Conservation (phyloP, 1,139 yeast species). For the Taphrina deformans region DNA sequence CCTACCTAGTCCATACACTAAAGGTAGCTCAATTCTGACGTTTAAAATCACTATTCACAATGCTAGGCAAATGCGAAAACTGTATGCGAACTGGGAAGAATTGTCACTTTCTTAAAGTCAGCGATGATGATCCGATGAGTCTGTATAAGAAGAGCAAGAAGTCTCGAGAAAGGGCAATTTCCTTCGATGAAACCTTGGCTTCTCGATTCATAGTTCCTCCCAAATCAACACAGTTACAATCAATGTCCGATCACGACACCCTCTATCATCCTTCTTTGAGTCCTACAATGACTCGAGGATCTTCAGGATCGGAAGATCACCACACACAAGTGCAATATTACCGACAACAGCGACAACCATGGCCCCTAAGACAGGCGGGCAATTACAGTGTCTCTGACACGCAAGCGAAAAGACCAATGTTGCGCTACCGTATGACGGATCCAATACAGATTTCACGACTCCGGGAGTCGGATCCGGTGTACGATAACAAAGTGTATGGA, state of each 20-base stretch:
- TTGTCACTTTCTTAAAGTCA: constrained; percentile 29
- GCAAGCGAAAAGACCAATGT: background rate
- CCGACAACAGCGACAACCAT: background rate
- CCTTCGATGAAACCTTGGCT: background rate
- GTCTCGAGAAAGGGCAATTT: background rate
- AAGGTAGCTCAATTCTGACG: too few species aligned
- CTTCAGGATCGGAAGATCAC: background rate
- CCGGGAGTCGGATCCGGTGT: background rate
- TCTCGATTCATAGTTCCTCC: background rate
- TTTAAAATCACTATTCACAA: too few species aligned
- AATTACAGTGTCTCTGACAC: background rate
- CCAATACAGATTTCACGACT: background rate
- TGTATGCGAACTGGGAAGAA: constrained; percentile 21
- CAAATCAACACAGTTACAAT: background rate
- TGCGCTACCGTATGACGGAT: background rate
- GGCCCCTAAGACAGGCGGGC: background rate
- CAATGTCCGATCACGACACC: background rate
- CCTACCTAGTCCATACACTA: constrained; percentile 11
- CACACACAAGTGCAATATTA: background rate
- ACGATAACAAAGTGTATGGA: background rate
- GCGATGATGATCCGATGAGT: constrained; percentile 1
- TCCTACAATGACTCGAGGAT: background rate
- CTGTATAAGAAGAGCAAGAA: background rate
- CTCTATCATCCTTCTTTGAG: background rate
- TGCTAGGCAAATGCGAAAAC: constrained; percentile 29